phyloP scores from a whole-genome alignment of 2,329 filamentous ascomycete species.

The Claviceps sp. region DNA sequence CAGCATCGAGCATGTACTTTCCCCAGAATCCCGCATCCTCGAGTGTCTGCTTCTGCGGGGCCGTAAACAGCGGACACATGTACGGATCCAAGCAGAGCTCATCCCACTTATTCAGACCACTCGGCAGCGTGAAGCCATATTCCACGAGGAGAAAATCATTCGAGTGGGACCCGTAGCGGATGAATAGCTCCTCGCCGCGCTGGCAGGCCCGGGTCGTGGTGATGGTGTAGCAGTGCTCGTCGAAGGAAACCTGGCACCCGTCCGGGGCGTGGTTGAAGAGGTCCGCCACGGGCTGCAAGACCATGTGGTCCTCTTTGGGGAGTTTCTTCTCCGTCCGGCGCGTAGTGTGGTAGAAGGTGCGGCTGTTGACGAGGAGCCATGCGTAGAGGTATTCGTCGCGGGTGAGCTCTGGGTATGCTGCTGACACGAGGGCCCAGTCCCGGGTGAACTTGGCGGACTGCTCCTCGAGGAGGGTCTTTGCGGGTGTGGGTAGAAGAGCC shows the following conservation, averaged over 20 bases:
- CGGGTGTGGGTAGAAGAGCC: constrained; percentile 28
- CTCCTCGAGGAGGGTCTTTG: constrained; percentile 31
- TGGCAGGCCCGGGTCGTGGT: constrained; percentile 35
- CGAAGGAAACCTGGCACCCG: constrained; percentile 41
- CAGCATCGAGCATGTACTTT: constrained; percentile 35
- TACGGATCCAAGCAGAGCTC: constrained; percentile 34
- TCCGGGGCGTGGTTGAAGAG: constrained; percentile 48
- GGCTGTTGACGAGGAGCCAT: constrained; percentile 49
- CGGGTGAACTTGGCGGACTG: constrained; percentile 34
- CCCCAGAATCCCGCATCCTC: constrained; percentile 35
- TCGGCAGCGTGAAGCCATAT: constrained; percentile 38
- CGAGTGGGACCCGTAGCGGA: constrained; percentile 55
- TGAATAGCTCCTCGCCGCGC: constrained; percentile 49
- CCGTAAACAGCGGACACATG: constrained; percentile 26
- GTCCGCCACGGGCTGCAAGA: constrained; percentile 59
- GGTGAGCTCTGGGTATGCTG: constrained; percentile 13
- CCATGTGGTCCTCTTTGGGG: constrained; percentile 45
- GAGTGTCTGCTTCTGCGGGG: constrained; percentile 23
- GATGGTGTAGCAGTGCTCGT: constrained; percentile 39
- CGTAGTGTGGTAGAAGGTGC: constrained; percentile 46
- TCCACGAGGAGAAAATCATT: constrained; percentile 61
- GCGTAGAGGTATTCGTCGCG: constrained; percentile 35
- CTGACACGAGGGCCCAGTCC: constrained; percentile 26
- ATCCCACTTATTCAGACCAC: constrained; percentile 36
- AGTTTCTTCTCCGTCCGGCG: constrained; percentile 29